A percentile compares a stretch with the other conserved stretches of the same genome.
Conservation (phyloP, 768 basidiomycete species). For the Calocera viscosa region DNA sequence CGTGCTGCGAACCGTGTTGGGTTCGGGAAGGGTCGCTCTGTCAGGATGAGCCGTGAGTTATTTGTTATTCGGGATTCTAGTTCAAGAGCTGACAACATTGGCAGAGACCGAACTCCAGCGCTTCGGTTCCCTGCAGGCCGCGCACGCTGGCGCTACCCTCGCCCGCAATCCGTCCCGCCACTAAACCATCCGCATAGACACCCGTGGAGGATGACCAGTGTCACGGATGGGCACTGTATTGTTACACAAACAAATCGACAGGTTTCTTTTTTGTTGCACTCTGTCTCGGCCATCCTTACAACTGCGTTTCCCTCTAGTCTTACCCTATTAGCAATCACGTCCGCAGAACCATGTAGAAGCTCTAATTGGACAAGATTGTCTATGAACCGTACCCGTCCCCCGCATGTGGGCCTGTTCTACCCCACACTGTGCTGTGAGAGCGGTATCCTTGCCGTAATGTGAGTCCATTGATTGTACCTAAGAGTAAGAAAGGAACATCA, state of each 20-base stretch:
- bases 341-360: neutral
- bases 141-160: conserved; percentile 59
- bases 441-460: neutral
- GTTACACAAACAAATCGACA: conserved; percentile 9
- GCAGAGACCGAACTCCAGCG: conserved; percentile 59
- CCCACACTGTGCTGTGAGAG: neutral
- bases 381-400: neutral
- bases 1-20: conserved; percentile 81
- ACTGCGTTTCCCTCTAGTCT: neutral
- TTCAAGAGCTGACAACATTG: conserved; percentile 30
- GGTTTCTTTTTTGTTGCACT: neutral
- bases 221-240: conserved; percentile 9
- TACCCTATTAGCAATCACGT: neutral
- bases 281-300: conserved; percentile 8
- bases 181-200: conserved; percentile 10
- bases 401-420: neutral
- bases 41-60: conserved; percentile 52
- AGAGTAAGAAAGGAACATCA: neutral
- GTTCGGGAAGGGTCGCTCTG: conserved; percentile 53
- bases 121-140: conserved; percentile 78
- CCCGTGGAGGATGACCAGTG: conserved; percentile 1
- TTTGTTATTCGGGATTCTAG: neutral
- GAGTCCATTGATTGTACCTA: neutral
- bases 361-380: conserved; percentile 9
- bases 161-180: conserved; percentile 35